A percentile compares a stretch with the other conserved stretches of the same genome.
phyloP scores from a whole-genome alignment of 345 rosid species.

The Rhizophora mangle region DNA sequence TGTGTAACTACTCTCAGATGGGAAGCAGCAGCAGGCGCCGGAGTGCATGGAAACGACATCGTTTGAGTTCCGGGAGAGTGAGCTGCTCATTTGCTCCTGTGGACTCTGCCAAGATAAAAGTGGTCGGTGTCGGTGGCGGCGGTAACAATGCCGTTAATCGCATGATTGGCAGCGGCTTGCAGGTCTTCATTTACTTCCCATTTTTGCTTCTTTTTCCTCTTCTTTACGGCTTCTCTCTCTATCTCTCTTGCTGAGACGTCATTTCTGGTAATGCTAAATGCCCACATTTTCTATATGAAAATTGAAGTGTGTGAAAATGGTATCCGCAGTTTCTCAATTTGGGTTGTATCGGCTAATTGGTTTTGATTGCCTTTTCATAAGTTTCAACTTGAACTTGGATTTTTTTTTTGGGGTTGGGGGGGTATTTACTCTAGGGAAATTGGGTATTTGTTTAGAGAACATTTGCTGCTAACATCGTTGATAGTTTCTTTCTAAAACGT shows the following conservation, averaged over 20 bases:
- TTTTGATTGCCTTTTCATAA: no score
- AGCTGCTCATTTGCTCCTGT: constrained; percentile 62
- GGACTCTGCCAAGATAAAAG: constrained; percentile 93
- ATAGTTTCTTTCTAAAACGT: no score
- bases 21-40: constrained; percentile 11
- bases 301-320: neutral
- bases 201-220: neutral
- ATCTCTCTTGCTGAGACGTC: no score
- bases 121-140: constrained; percentile 94
- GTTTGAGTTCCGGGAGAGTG: constrained; percentile 26
- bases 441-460: no score
- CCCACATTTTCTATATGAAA: neutral
- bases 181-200: constrained; percentile 36
- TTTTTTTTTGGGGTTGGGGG: no score
- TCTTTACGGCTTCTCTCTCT: neutral
- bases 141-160: constrained; percentile 99
- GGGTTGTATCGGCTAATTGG: no score
- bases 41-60: constrained; percentile 29
- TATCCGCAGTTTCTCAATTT: no score
- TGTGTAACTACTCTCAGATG: constrained; percentile 7
- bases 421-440: no score
- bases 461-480: no score
- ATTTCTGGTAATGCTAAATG: no score
- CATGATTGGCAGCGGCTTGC: constrained; percentile 93
- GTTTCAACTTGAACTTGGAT: no score